Evolutionary conservation across 305 asterid species (phyloP), one percentile per base, ranked within the genome.

Genomic region (Rubia tinctorum): DNA sequence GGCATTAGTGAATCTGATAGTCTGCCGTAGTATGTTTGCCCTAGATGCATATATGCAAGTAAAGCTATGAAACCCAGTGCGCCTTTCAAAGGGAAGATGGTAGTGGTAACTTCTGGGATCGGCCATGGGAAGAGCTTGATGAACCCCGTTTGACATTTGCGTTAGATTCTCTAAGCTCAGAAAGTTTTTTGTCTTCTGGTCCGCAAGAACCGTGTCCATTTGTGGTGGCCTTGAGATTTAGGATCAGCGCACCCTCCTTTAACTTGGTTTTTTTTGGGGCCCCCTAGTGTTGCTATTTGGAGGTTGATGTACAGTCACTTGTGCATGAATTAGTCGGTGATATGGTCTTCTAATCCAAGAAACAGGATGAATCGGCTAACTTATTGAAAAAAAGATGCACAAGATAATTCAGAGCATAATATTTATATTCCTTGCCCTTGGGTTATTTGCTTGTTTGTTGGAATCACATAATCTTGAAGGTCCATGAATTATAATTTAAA

Each of bases 1-100:
- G 95, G 95, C 18, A 94, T 92, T 39, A 89, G 84, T 0, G 99
- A 94, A 73, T 74, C 80, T 6, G 92, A 84, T 10, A 83, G 76
- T 5, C 98, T 93, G 8, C 79, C 85, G 17, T 86, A 75, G 76
- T 90, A 86, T 68, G 75, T 76, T 34, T 91, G 97, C 83, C 69
- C 62, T 25, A 68, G 86, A 69, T 90, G 97, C 87, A 71, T 80
- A 11, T 76, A 76, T 62, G 74, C 75, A 15, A 45, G 62, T 42
- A 63, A 63, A 42, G 60, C 72, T n/a, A 25, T 76, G 67, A 61
- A 67, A 43, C 25, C 61, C 49, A 62, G n/a, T 7, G 79, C 22
- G 66, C 58, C 42, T 8, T 60, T 74, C 71, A 71, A 51, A 17
- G 79, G 68, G 40, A 70, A 64, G 71, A 62, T 53, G 59, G 10